Base-by-base conservation (phyloP, 177 flowering plant genomes). In the Vitis hybrid region DNA sequence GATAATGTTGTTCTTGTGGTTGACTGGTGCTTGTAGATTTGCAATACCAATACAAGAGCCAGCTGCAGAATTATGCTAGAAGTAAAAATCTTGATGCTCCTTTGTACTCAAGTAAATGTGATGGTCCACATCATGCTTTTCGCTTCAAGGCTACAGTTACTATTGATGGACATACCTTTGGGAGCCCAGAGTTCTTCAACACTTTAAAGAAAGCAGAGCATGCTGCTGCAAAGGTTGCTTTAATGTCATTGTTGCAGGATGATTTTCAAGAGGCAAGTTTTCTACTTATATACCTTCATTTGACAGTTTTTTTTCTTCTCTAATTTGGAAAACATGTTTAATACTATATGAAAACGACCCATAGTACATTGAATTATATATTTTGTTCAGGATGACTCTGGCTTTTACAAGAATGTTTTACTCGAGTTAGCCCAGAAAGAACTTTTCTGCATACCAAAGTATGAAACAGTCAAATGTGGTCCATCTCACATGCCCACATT, bases 221-320 rank as follows among this genome's bases (percentile, higher is more conserved):
- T 51, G 69, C 75, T 71, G 82, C 81, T 67, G 86, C 84, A 48
- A 76, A 75, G 60, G 66, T 39, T 53, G 84, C 81, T 52, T 63
- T 81, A 33, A 56, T 51, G 62, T 73, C 81, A 16, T 33, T 77
- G 67, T 18, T 67, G 13, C 56, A 48, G 1, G 71, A 81, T 70
- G 76, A 69, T 7, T 66, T 73, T 75, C 62, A 65, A 66, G 75
- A 74, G 75, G 86, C 64, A 65, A 72, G 71, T 69, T 39, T 8
- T 16, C 61, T 52, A 10, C 55, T 66, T 15, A 19, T 58, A 11
- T 51, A 29, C 48, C 51, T 64, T 65, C 13, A 14, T 3, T 26
- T 60, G 10, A 8, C 29, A 3, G 16, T 14, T 12, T 51, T 61
- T n/a, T 14, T 22, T 19, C 26, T 22, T 22, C 26, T 22, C 26